A percentile compares a stretch with the other conserved stretches of the same genome.
Conservation (phyloP, 192 early-diverging fungal genomes). For the Dispira simplex region DNA sequence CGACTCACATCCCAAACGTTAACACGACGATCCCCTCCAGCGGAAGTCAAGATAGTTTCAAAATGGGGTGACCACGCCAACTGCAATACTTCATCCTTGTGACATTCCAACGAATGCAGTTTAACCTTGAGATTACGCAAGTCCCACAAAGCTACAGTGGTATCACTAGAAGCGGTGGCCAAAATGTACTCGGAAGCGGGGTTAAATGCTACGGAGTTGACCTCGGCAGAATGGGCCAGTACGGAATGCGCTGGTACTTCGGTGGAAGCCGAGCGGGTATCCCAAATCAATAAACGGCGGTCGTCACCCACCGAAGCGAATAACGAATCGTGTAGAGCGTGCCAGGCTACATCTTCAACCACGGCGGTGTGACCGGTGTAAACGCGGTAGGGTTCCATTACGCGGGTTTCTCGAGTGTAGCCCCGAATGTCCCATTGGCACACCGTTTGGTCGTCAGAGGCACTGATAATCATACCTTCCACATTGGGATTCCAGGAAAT, state of each 20-base stretch:
- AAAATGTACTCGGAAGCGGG: slow-evolving; percentile 79
- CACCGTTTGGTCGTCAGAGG: slow-evolving; percentile 81
- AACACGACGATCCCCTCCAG: slow-evolving; percentile 74
- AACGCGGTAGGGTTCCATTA: slow-evolving; percentile 57
- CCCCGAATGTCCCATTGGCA: slow-evolving; percentile 87
- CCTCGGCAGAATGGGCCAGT: slow-evolving; percentile 75
- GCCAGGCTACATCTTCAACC: slow-evolving; percentile 97
- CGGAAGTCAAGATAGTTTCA: slow-evolving; percentile 83
- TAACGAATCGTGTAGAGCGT: slow-evolving; percentile 57
- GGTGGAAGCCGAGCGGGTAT: slow-evolving; percentile 55
- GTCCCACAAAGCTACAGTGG: slow-evolving; percentile 92
- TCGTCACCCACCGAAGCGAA: slow-evolving; percentile 98
- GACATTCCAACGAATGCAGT: slow-evolving; percentile 75
- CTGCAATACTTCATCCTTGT: slow-evolving; percentile 87
- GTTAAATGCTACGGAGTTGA: slow-evolving; percentile 93
- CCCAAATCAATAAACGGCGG: slow-evolving; percentile 86
- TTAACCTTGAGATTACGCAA: slow-evolving; percentile 75
- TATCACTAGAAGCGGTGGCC: slow-evolving; percentile 88
- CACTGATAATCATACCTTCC: slow-evolving; percentile 74
- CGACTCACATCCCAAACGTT: slow-evolving; percentile 90
- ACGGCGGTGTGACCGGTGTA: slow-evolving; percentile 79
- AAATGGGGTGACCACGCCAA: slow-evolving; percentile 88
- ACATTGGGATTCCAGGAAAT: slow-evolving; percentile 78
- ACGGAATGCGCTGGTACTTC: slow-evolving; percentile 52
- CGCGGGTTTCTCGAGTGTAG: slow-evolving; percentile 53